Conservation (phyloP, 306 rosid species). For the Ceratonia siliqua region DNA sequence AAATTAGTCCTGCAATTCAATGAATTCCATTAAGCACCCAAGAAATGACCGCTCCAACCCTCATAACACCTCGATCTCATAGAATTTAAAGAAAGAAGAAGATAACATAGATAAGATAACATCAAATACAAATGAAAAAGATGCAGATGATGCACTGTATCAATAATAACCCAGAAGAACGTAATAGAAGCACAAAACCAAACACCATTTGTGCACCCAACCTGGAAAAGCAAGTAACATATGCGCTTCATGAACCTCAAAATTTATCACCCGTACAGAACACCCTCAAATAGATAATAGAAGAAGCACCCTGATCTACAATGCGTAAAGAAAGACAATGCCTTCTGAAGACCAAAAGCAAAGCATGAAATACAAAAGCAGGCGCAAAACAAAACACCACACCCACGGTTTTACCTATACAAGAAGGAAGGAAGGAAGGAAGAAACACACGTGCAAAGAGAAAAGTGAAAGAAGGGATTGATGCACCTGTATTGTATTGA, state of each 20-base stretch:
- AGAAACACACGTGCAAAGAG: neutral
- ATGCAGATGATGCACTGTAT: neutral
- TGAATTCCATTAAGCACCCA: constrained; percentile 5
- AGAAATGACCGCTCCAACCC: neutral
- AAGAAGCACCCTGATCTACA: constrained; percentile 18
- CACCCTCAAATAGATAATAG: neutral
- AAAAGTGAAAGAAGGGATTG: neutral
- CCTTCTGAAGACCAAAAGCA: neutral
- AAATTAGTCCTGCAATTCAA: constrained; percentile 22
- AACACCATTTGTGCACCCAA: neutral
- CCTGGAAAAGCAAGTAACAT: neutral
- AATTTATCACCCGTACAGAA: neutral
- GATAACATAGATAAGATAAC: neutral
- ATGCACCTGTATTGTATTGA: neutral
- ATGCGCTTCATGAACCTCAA: neutral
- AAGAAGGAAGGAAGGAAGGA: neutral
- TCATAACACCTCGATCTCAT: neutral
- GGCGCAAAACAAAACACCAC: neutral
- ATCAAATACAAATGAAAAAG: neutral
- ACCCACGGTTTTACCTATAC: neutral
- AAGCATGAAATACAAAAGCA: neutral
- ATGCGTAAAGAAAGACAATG: constrained; percentile 3
- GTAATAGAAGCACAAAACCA: neutral
- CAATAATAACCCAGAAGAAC: neutral
- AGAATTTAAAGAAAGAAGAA: neutral